Evolutionary conservation across 805 yeast species (phyloP).

Genomic region (Candida maris): DNA sequence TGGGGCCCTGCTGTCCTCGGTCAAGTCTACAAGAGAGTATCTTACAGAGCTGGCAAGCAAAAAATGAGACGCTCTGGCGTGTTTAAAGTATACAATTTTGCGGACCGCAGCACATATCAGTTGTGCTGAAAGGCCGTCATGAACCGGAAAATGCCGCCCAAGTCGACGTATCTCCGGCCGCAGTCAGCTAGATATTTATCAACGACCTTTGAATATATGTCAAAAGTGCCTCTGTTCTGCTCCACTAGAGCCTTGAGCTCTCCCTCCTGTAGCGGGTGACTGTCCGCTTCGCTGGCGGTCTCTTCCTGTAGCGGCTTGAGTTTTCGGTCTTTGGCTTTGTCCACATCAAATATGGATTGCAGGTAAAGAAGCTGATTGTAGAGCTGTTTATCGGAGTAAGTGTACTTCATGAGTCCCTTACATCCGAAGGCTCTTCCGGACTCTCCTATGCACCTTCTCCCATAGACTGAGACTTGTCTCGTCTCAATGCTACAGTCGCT

Average conservation of each 20-base stretch:
- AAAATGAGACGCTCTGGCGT: too few species aligned
- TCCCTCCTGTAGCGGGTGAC: slow-evolving; percentile 37
- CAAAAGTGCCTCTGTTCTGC: slow-evolving; percentile 67
- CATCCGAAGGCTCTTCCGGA: slow-evolving; percentile 60
- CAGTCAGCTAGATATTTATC: slow-evolving; percentile 72
- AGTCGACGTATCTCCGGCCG: slow-evolving; percentile 86
- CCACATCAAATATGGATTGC: slow-evolving; percentile 75
- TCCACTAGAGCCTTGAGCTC: slow-evolving; percentile 73
- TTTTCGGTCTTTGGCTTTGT: slow-evolving; percentile 58
- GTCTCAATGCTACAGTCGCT: slow-evolving; percentile 85
- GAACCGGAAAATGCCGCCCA: slow-evolving; percentile 65
- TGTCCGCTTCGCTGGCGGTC: slow-evolving; percentile 18
- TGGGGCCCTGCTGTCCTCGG: slow-evolving; percentile 3
- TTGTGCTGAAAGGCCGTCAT: slow-evolving; percentile 19
- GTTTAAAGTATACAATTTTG: too few species aligned
- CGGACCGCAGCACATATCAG: too few species aligned
- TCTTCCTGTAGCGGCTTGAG: slow-evolving; percentile 41
- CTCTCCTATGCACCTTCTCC: slow-evolving; percentile 73
- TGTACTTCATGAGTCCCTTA: slow-evolving; percentile 78
- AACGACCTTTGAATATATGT: slow-evolving; percentile 51
- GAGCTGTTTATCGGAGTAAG: slow-evolving; percentile 72
- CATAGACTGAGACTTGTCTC: slow-evolving; percentile 84
- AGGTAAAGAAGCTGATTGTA: slow-evolving; percentile 84
- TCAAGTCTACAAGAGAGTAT: slow-evolving; percentile 1
- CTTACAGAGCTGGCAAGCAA: neutral